Percentiles rank a stretch among this genome's conserved stretches.
Evolutionary conservation across 192 early-diverging fungal genomes (phyloP).

Genomic region (Backusella parvicylindrica): DNA sequence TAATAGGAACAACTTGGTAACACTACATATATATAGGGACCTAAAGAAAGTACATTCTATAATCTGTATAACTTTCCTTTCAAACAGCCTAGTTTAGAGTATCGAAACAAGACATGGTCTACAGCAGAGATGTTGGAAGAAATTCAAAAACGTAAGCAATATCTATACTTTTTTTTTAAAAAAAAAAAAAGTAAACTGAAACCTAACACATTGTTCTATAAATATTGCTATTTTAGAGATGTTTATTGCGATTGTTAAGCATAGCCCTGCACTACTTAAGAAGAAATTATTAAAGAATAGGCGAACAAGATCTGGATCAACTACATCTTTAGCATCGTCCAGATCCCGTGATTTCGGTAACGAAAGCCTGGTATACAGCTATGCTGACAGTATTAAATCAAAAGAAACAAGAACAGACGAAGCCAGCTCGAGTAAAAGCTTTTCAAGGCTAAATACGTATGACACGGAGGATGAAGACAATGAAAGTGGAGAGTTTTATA

Average conservation of each 20-base stretch:
- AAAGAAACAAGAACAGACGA: not conserved
- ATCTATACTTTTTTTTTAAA: not conserved
- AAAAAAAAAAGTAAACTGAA: not conserved
- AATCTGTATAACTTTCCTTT: slow-evolving; percentile 71
- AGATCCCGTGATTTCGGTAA: not conserved
- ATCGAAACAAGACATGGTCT: slow-evolving; percentile 75
- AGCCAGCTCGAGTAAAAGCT: not conserved
- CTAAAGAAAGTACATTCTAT: slow-evolving; percentile 68
- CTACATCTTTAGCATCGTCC: not conserved
- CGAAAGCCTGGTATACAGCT: not conserved
- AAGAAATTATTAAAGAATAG: slow-evolving; percentile 12
- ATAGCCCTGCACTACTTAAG: slow-evolving; percentile 22
- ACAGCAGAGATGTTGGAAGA: slow-evolving; percentile 63
- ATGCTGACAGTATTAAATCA: not conserved
- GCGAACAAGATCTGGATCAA: not conserved
- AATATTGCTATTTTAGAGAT: slow-evolving; percentile 8
- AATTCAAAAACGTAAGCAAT: slow-evolving; percentile 58
- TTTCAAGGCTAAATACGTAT: not conserved
- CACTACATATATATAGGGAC: slow-evolving; percentile 43
- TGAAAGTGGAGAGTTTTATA: not conserved
- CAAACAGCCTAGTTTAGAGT: slow-evolving; percentile 70
- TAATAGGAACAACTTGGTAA: not conserved
- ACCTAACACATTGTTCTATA: not conserved
- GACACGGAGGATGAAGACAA: not conserved
- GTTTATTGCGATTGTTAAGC: slow-evolving; percentile 19